phyloP scores from a whole-genome alignment of 2,329 filamentous ascomycete species.

The Dothideomycetes sp. region DNA sequence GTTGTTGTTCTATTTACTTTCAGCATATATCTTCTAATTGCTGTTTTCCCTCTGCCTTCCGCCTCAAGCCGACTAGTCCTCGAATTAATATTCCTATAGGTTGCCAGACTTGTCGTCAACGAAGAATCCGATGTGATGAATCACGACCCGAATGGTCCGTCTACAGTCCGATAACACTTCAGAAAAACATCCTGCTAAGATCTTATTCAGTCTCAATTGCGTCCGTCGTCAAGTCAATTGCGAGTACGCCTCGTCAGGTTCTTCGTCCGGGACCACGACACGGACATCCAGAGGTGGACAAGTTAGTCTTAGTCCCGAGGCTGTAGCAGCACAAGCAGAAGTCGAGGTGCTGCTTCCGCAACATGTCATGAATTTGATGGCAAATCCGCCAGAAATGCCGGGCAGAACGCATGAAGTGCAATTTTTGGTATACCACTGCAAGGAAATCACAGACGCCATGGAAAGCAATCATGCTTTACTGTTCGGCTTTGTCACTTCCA shows the following conservation, averaged over 20 bases:
- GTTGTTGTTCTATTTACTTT: too few relatives aligned
- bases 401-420: slow-evolving; percentile 4
- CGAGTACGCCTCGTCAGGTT: background rate
- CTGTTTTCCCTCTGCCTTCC: too few relatives aligned
- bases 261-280: slow-evolving; percentile 1
- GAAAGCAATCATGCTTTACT: background rate
- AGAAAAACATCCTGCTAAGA: background rate
- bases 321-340: background rate
- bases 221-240: slow-evolving; percentile 3
- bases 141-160: slow-evolving; percentile 5
- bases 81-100: too few relatives aligned
- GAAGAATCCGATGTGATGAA: slow-evolving; percentile 4
- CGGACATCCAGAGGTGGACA: slow-evolving; percentile 1
- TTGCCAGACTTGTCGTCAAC: slow-evolving; percentile 1
- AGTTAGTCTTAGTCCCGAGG: background rate
- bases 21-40: too few relatives aligned
- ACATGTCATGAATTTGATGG: background rate
- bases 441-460: background rate
- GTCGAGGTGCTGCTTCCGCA: slow-evolving; percentile 1
- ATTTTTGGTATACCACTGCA: slow-evolving; percentile 1
- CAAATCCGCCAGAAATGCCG: background rate
- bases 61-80: too few relatives aligned
- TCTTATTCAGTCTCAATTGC: slow-evolving; percentile 2
- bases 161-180: background rate
- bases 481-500: slow-evolving; percentile 3